Percentiles rank a stretch among this genome's conserved stretches.
Conservation (phyloP, 257 asterid genomes). For the Thymus quinquecostatus region DNA sequence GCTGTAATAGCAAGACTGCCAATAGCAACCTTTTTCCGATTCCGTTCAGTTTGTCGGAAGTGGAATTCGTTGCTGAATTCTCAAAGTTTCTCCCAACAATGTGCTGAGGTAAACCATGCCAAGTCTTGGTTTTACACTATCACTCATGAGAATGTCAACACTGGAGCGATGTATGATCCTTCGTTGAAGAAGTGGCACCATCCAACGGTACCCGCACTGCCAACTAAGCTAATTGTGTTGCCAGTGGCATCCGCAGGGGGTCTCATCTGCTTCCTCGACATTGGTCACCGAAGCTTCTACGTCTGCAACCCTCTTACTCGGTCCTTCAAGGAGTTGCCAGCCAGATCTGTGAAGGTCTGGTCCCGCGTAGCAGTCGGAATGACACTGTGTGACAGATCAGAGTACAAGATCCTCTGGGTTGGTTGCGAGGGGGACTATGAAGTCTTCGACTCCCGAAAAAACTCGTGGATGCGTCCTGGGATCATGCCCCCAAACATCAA, state of each 20-base stretch:
- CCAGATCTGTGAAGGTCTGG: constrained; percentile 79
- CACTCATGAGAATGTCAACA: constrained; percentile 72
- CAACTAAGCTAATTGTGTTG: constrained; percentile 67
- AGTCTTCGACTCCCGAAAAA: constrained; percentile 62
- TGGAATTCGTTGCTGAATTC: constrained; percentile 84
- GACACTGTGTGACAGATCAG: constrained; percentile 51
- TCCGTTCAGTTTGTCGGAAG: constrained; percentile 76
- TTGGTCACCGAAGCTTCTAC: constrained; percentile 75
- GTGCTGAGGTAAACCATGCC: constrained; percentile 58
- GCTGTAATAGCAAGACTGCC: constrained; percentile 92
- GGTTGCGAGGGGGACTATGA: constrained; percentile 84
- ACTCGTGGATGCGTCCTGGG: constrained; percentile 78
- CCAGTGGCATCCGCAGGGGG: constrained; percentile 99
- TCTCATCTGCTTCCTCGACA: constrained; percentile 89
- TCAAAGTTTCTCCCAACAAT: constrained; percentile 77
- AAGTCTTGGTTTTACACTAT: constrained; percentile 92
- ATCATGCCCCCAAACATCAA: constrained; percentile 60
- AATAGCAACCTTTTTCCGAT: constrained; percentile 69
- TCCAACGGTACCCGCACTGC: constrained; percentile 73
- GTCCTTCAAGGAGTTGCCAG: constrained; percentile 84
- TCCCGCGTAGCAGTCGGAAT: constrained; percentile 93
- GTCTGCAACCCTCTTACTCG: constrained; percentile 87
- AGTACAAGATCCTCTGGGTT: constrained; percentile 86
- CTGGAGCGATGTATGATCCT: constrained; percentile 91
- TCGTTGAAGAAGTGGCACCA: constrained; percentile 82